These are phyloP conservation scores for Nissolia schottii DNA, from an alignment of 306 rosid species.

Conservation along the genomic window DNA sequence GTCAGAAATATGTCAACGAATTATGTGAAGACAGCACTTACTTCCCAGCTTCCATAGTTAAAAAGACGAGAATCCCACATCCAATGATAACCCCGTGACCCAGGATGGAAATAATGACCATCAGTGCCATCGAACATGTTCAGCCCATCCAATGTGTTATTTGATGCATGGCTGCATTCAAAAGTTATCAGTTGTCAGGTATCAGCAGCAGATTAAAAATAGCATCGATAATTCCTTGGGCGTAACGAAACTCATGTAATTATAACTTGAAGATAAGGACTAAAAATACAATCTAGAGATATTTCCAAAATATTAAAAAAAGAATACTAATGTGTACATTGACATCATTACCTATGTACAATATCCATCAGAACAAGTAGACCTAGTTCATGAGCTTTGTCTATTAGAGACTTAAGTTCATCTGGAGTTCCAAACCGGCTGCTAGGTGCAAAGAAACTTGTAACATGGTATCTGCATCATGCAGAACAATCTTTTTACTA, in stretches of 20 bases:
- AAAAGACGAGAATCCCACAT: conserved; percentile 99
- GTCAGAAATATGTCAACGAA: not conserved
- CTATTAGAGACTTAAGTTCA: conserved; percentile 87
- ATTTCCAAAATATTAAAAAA: conserved; percentile 4
- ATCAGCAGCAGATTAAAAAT: conserved; percentile 14
- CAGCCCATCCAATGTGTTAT: conserved; percentile 89
- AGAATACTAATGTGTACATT: not conserved
- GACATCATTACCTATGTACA: conserved; percentile 76
- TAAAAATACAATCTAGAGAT: not conserved
- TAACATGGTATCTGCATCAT: conserved; percentile 81
- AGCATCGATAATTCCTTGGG: conserved; percentile 15
- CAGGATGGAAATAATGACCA: conserved; percentile 90
- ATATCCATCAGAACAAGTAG: conserved; percentile 98
- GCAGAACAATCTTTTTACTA: conserved; percentile 15
- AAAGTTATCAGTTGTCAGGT: conserved; percentile 27
- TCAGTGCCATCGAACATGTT: conserved; percentile 99
- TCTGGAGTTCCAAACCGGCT: conserved; percentile 98
- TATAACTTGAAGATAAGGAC: not conserved
- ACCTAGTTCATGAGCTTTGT: conserved; percentile 93
- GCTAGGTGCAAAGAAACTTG: conserved; percentile 97
- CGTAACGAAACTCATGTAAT: conserved; percentile 7
- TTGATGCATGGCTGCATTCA: conserved; percentile 80
- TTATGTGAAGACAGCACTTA: conserved; percentile 35
- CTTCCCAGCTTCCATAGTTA: conserved; percentile 99
- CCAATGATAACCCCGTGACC: conserved; percentile 98